Conservation (phyloP, 129 eudicot species). For the Pseudognaphalium luteoalbum region DNA sequence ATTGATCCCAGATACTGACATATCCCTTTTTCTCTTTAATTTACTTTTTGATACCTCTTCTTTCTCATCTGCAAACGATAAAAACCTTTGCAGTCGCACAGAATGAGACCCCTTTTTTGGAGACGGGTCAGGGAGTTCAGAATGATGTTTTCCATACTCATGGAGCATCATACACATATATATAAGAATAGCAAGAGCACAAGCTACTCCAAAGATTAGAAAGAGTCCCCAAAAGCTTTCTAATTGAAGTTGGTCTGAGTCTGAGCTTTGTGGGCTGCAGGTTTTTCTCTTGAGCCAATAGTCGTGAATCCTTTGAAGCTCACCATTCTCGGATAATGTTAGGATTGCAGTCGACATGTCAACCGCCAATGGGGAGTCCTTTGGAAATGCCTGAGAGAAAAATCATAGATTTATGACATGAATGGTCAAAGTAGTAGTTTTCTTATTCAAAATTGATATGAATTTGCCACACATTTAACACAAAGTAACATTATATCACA, state of each 20-base stretch:
- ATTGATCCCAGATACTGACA: slow-evolving; percentile 21
- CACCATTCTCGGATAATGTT: slow-evolving; percentile 64
- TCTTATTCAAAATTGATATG: neutral
- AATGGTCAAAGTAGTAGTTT: neutral
- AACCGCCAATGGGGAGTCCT: slow-evolving; percentile 74
- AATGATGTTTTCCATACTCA: slow-evolving; percentile 43
- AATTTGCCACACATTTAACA: neutral
- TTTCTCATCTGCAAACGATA: slow-evolving; percentile 76
- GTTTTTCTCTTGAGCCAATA: slow-evolving; percentile 51
- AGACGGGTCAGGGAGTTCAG: slow-evolving; percentile 29
- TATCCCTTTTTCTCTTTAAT: slow-evolving; percentile 61
- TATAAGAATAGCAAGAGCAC: slow-evolving; percentile 52
- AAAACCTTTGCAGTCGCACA: slow-evolving; percentile 49
- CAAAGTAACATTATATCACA: neutral
- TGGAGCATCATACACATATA: slow-evolving; percentile 44
- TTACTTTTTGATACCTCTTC: slow-evolving; percentile 48
- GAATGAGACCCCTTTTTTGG: slow-evolving; percentile 36
- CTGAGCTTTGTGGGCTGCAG: slow-evolving; percentile 35
- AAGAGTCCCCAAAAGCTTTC: slow-evolving; percentile 78
- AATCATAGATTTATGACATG: neutral
- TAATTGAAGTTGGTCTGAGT: slow-evolving; percentile 59
- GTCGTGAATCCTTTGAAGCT: slow-evolving; percentile 68
- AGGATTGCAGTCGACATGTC: slow-evolving; percentile 93
- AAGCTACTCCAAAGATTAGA: slow-evolving; percentile 67
- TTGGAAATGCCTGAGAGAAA: slow-evolving; percentile 62